phyloP scores from a whole-genome alignment of 306 rosid species.

The Cucurbita moschata region DNA sequence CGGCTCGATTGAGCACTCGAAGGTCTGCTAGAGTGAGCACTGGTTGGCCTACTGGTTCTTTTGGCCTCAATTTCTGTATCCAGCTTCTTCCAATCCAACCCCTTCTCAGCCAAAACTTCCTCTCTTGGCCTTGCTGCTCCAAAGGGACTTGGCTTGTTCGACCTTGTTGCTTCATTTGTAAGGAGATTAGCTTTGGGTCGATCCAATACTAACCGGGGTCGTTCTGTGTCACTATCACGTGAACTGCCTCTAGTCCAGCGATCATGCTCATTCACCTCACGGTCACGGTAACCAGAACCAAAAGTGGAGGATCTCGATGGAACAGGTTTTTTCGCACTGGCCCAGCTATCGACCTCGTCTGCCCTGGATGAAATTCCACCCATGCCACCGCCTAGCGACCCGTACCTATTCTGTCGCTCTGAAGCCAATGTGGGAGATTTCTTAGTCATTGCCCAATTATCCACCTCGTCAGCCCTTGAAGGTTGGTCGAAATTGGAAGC shows the following conservation, averaged over 20 bases:
- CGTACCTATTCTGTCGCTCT: slow-evolving; percentile 51
- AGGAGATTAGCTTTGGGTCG: slow-evolving; percentile 37
- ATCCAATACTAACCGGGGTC: slow-evolving; percentile 67
- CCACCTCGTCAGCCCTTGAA: slow-evolving; percentile 95
- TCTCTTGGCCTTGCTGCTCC: slow-evolving; percentile 92
- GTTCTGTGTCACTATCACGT: slow-evolving; percentile 38
- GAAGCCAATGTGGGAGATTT: slow-evolving; percentile 54
- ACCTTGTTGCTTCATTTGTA: slow-evolving; percentile 30
- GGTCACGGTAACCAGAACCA: slow-evolving; percentile 59
- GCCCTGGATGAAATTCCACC: slow-evolving; percentile 39
- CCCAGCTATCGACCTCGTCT: slow-evolving; percentile 81
- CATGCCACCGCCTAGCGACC: slow-evolving; percentile 35
- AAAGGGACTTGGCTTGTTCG: slow-evolving; percentile 63
- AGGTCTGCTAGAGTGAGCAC: slow-evolving; percentile 83
- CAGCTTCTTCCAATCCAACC: slow-evolving; percentile 80
- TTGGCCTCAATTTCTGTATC: slow-evolving; percentile 78
- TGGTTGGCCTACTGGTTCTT: slow-evolving; percentile 68
- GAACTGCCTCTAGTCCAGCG: slow-evolving; percentile 50
- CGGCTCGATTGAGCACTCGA: slow-evolving; percentile 81
- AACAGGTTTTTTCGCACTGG: slow-evolving; percentile 38
- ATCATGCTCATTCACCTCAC: slow-evolving; percentile 53
- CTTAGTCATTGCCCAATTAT: slow-evolving; percentile 64
- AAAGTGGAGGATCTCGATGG: slow-evolving; percentile 55
- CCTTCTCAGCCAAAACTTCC: slow-evolving; percentile 84
- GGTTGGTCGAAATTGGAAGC: slow-evolving; percentile 79